Evolutionary conservation across 2,329 filamentous ascomycete genomes (phyloP), one percentile per base, ranked within the genome.

Genomic region (Ascochyta pisi): DNA sequence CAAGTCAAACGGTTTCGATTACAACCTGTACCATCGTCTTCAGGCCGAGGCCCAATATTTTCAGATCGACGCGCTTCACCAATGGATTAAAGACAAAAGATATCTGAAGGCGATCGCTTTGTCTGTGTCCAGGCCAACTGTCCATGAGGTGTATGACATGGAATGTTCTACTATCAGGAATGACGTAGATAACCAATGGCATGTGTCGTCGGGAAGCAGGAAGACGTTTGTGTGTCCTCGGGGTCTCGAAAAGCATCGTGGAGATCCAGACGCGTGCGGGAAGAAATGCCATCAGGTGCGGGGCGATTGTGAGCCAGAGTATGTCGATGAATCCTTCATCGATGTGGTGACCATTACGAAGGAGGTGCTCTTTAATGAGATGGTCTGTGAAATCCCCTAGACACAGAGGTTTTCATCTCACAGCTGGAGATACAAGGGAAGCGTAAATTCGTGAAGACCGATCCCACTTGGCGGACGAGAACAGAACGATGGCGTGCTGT

Each of bases 31-130:
- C 59, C 41, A 51, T 2, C 61, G 62, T 1, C 60, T 79, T 0
- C 48, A 75, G 1, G 61, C 51, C 1, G 73, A 77, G 43, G 77
- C 76, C 0, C 57, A 66, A 15, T 74, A 71, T 51, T 78, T 77
- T 31, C 60, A 67, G 4, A 63, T 79, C 6, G 4, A 53, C 6
- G 47, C 53, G 0, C 62, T 80, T 1, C 54, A 61, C 8, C 33
- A 63, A 0, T 79, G 74, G 74, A 71, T 78, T 10, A 40, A 54
- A 5, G 19, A 59, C 3, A 52, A 67, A 57, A 33, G 39, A 2
- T 76, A 70, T 38, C 42, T 64, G 1, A 19, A 60, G 0, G 68
- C 66, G 1, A 54, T 76, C 5, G 19, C 19, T 19, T 19, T 19
- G 19, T 19, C 19, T 19, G 3, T 19, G 19, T 19, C 19, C 19